A percentile compares a stretch with the other conserved stretches of the same genome.
phyloP scores from a whole-genome alignment of 2,329 filamentous ascomycete genomes.

The Mollisia scopiformis region DNA sequence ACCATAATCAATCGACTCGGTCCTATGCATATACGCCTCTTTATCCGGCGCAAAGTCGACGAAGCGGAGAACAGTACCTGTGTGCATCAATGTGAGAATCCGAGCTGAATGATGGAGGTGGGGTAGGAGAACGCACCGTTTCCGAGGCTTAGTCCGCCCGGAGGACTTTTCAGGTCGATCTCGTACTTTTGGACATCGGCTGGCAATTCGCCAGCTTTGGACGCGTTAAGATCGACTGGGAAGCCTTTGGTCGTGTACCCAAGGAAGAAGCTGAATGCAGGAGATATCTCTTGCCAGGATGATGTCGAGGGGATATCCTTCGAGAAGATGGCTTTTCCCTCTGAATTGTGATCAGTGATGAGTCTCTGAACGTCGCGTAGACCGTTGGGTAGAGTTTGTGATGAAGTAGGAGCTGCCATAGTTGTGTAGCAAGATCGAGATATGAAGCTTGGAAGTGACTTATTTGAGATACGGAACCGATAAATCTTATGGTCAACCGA shows the following conservation, averaged over 20 bases:
- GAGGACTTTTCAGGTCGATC: conserved; percentile 19
- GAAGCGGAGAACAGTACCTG: conserved; percentile 21
- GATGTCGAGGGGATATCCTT: conserved; percentile 8
- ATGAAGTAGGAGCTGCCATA: not conserved
- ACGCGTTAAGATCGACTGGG: conserved; percentile 19
- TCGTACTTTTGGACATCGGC: conserved; percentile 23
- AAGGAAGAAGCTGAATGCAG: conserved; percentile 23
- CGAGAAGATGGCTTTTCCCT: conserved; percentile 23
- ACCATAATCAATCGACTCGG: conserved; percentile 44
- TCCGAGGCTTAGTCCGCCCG: conserved; percentile 14
- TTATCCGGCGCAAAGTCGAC: conserved; percentile 23
- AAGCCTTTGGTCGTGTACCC: conserved; percentile 25
- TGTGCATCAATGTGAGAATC: not conserved
- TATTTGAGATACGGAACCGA: not conserved
- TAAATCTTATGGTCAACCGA: not conserved
- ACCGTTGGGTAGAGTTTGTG: conserved; percentile 16
- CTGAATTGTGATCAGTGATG: conserved; percentile 21
- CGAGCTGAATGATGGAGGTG: not conserved
- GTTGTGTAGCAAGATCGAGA: not conserved
- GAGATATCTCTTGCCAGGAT: conserved; percentile 19
- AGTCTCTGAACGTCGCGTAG: conserved; percentile 24
- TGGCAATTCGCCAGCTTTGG: conserved; percentile 8
- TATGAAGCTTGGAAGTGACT: not conserved
- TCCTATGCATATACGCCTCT: conserved; percentile 43
- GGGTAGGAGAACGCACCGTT: conserved; percentile 11